Evolutionary conservation across 2,329 filamentous ascomycete genomes (phyloP).

Genomic region (Dactylellina drechsleri): DNA sequence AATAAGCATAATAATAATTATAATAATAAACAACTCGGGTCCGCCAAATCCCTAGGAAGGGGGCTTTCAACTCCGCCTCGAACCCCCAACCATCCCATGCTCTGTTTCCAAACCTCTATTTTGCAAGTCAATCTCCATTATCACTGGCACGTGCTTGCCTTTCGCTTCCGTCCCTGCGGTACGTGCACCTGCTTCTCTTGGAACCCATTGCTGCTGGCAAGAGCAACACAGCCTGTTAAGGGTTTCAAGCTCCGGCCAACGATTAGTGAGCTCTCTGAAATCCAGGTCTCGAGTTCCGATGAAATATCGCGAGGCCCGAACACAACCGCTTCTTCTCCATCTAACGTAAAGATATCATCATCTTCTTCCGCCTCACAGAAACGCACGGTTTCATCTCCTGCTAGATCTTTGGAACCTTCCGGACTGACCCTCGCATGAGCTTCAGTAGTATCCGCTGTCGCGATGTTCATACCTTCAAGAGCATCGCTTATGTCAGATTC

Average conservation of each 20-base stretch:
- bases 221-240: constrained; percentile 24
- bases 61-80: constrained; percentile 46
- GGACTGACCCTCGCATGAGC: constrained; percentile 36
- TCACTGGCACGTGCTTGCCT: constrained; percentile 52
- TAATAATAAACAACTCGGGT: constrained; percentile 27
- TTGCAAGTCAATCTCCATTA: constrained; percentile 14
- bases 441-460: constrained; percentile 8
- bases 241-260: constrained; percentile 50
- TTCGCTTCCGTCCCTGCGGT: constrained; percentile 53
- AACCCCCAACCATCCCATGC: constrained; percentile 17
- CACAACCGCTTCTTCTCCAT: constrained; percentile 36
- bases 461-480: constrained; percentile 39
- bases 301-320: constrained; percentile 38
- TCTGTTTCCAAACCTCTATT: constrained; percentile 48
- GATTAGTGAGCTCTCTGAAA: constrained; percentile 54
- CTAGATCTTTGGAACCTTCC: constrained; percentile 24
- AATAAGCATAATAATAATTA: constrained; percentile 10
- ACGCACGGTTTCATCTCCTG: constrained; percentile 34
- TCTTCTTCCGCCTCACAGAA: constrained; percentile 11
- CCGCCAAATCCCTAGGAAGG: constrained; percentile 16
- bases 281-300: constrained; percentile 50
- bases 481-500: constrained; percentile 43
- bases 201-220: constrained; percentile 11
- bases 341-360: constrained; percentile 36
- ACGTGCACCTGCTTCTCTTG: constrained; percentile 31